Evolutionary conservation across 1,139 yeast species (phyloP).

Genomic region (Nakaseomyces glabratus): DNA sequence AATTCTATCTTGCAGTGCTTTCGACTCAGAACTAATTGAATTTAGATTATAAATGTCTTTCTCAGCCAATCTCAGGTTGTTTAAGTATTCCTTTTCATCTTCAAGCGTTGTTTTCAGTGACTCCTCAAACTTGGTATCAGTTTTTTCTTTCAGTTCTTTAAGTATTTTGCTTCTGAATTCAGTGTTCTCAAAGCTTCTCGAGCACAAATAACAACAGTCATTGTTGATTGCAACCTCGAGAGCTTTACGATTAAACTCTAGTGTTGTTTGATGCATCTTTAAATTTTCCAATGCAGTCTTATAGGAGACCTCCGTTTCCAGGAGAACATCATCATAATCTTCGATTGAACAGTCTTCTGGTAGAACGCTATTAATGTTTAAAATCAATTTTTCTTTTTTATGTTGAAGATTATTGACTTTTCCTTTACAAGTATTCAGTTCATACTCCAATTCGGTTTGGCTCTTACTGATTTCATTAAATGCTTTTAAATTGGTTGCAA

Average conservation of each 20-base stretch:
- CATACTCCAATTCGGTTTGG: constrained; percentile 17
- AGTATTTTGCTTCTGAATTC: constrained; percentile 30
- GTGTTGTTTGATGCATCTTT: constrained; percentile 57
- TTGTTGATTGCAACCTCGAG: constrained; percentile 48
- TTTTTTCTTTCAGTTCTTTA: constrained; percentile 30
- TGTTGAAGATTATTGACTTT: constrained; percentile 13
- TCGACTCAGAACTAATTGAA: constrained; percentile 35
- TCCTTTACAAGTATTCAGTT: constrained; percentile 14
- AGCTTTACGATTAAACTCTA: constrained; percentile 57
- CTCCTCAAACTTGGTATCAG: constrained; percentile 27
- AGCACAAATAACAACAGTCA: constrained; percentile 57
- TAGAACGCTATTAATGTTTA: constrained; percentile 18
- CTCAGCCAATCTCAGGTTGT: constrained; percentile 29
- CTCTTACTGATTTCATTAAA: constrained; percentile 11
- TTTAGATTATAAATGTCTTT: constrained; percentile 15
- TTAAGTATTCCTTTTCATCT: constrained; percentile 35
- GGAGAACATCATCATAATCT: constrained; percentile 41
- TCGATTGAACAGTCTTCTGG: constrained; percentile 42
- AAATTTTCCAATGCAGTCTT: constrained; percentile 50
- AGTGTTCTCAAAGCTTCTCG: constrained; percentile 44
- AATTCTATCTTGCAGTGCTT: constrained; percentile 12
- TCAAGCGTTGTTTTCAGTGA: constrained; percentile 32
- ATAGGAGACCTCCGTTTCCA: constrained; percentile 54
- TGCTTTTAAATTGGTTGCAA: constrained; percentile 15
- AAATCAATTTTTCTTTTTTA: constrained; percentile 5